Conservation (phyloP, 306 rosid species). For the Rubus parviflorus region DNA sequence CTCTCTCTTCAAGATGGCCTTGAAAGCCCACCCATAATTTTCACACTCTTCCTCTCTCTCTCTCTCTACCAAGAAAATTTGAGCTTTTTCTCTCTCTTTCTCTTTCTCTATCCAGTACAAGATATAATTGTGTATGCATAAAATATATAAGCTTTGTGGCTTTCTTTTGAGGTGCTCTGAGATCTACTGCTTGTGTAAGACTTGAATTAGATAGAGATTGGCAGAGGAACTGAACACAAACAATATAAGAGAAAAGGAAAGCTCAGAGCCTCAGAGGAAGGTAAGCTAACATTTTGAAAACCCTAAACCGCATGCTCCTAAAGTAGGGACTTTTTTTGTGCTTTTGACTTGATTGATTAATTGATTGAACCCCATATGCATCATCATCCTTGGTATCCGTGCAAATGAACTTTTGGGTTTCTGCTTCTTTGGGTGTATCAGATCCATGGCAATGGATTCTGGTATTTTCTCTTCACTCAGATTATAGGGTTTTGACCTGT, state of each 20-base stretch:
- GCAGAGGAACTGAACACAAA: slow-evolving; percentile 26
- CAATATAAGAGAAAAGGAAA: slow-evolving; percentile 11
- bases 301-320: slow-evolving; percentile 33
- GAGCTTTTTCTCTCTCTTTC: slow-evolving; percentile 27
- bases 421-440: slow-evolving; percentile 21
- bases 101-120: slow-evolving; percentile 10
- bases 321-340: slow-evolving; percentile 14
- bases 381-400: slow-evolving; percentile 30
- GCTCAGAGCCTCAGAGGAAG: not conserved
- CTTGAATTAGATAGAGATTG: slow-evolving; percentile 31
- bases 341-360: slow-evolving; percentile 20
- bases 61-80: slow-evolving; percentile 14
- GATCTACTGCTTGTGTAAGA: slow-evolving; percentile 47
- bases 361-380: slow-evolving; percentile 18
- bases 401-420: slow-evolving; percentile 11
- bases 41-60: slow-evolving; percentile 15
- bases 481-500: slow-evolving; percentile 12
- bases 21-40: slow-evolving; percentile 26
- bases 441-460: slow-evolving; percentile 45
- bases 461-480: slow-evolving; percentile 1
- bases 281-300: slow-evolving; percentile 33
- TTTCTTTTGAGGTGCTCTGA: slow-evolving; percentile 33
- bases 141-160: slow-evolving; percentile 19
- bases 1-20: slow-evolving; percentile 52
- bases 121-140: not conserved